Evolutionary conservation across 805 yeast species (phyloP).

Genomic region (Candida arabinofermentans): DNA sequence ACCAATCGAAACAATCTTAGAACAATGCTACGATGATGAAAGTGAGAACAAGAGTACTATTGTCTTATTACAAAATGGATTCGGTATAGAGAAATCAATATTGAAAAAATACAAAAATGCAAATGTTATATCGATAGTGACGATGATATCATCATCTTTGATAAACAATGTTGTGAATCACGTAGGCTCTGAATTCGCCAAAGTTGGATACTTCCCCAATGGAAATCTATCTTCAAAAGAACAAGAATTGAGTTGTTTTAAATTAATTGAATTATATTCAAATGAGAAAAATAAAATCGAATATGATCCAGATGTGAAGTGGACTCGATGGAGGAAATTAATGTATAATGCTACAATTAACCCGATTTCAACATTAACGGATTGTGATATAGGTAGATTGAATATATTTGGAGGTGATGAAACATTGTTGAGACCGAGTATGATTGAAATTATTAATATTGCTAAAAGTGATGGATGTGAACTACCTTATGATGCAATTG

Average conservation of each 20-base stretch:
- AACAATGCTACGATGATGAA: background rate
- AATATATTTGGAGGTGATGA: conserved; percentile 41
- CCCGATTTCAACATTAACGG: conserved; percentile 56
- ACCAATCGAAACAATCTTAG: conserved; percentile 39
- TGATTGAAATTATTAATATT: conserved; percentile 59
- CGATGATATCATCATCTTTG: conserved; percentile 38
- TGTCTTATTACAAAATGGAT: conserved; percentile 62
- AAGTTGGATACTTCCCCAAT: background rate
- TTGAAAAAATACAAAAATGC: conserved; percentile 46
- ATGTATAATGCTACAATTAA: conserved; percentile 69
- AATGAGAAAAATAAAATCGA: conserved; percentile 38
- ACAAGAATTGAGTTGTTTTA: conserved; percentile 24
- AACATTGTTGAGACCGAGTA: conserved; percentile 49
- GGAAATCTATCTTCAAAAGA: conserved; percentile 21
- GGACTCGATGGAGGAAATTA: conserved; percentile 60
- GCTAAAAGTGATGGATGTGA: conserved; percentile 68
- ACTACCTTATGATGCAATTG: conserved; percentile 44
- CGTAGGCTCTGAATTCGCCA: background rate
- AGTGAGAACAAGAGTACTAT: conserved; percentile 39
- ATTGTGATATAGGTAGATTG: conserved; percentile 55
- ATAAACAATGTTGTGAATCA: background rate
- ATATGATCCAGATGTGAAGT: conserved; percentile 41
- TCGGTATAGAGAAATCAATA: conserved; percentile 57
- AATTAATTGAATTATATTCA: conserved; percentile 44
- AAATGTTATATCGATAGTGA: conserved; percentile 54